These are phyloP conservation scores for Serendipita sp. DNA, from an alignment of 768 basidiomycete genomes.

Conservation along the genomic window DNA sequence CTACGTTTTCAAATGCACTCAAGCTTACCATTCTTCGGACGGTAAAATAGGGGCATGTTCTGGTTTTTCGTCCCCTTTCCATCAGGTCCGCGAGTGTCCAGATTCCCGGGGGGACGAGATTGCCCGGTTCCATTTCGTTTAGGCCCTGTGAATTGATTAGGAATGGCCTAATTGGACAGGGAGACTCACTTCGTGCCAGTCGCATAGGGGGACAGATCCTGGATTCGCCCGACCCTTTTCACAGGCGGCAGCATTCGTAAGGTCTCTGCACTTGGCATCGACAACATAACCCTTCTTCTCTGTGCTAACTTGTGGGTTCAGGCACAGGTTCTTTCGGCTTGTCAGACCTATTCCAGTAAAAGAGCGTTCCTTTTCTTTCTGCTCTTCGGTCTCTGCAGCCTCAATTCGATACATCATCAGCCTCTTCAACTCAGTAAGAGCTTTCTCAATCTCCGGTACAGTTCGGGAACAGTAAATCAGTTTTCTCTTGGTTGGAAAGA, in stretches of 20 bases:
- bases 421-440: slow-evolving; percentile 83
- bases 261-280: slow-evolving; percentile 89
- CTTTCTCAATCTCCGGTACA: slow-evolving; percentile 98
- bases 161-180: slow-evolving; percentile 10
- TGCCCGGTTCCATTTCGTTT: slow-evolving; percentile 64
- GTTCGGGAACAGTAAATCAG: slow-evolving; percentile 98
- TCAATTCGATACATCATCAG: slow-evolving; percentile 76
- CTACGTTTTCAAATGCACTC: not conserved
- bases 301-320: slow-evolving; percentile 80
- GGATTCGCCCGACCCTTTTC: slow-evolving; percentile 76
- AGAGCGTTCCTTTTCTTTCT: slow-evolving; percentile 56
- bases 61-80: slow-evolving; percentile 70
- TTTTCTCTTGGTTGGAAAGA: slow-evolving; percentile 81
- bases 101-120: slow-evolving; percentile 67
- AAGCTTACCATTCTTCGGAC: slow-evolving; percentile 82
- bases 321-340: slow-evolving; percentile 89
- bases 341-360: slow-evolving; percentile 88
- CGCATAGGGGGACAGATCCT: slow-evolving; percentile 79
- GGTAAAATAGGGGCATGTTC: slow-evolving; percentile 87
- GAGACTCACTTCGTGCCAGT: slow-evolving; percentile 76
- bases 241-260: slow-evolving; percentile 70
- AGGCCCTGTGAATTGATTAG: slow-evolving; percentile 41
- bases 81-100: slow-evolving; percentile 91
- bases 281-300: slow-evolving; percentile 98
- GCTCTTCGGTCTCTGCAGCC: slow-evolving; percentile 54